A percentile compares a stretch with the other conserved stretches of the same genome.
phyloP scores from a whole-genome alignment of 768 basidiomycete genomes.

The Neoboletus subvelutipes region DNA sequence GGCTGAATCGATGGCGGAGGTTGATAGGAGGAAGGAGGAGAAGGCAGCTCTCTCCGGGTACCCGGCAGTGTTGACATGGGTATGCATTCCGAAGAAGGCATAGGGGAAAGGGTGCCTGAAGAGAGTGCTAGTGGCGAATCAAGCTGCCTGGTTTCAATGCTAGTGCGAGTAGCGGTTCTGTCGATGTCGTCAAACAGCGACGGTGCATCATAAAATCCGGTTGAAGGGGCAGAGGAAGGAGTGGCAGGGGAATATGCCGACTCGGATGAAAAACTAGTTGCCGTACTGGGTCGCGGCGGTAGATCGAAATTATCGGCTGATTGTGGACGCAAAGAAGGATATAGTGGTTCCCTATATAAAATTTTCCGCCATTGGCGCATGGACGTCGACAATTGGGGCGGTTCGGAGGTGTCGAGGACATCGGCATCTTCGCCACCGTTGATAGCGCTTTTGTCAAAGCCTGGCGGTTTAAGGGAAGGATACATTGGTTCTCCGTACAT shows the following conservation, averaged over 20 bases:
- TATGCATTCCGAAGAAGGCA: constrained; percentile 32
- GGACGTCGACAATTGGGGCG: constrained; percentile 33
- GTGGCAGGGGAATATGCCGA: constrained; percentile 45
- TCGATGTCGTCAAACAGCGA: constrained; percentile 26
- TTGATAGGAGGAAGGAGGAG: constrained; percentile 32
- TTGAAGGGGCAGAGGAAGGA: constrained; percentile 42
- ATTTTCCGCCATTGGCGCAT: constrained; percentile 43
- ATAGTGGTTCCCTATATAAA: constrained; percentile 40
- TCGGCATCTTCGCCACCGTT: constrained; percentile 28
- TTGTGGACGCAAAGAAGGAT: constrained; percentile 38
- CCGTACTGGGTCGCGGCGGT: constrained; percentile 27
- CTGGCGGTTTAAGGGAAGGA: constrained; percentile 39
- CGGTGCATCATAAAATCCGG: constrained; percentile 21
- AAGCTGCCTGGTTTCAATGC: constrained; percentile 2
- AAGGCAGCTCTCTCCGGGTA: constrained; percentile 28
- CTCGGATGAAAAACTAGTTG: constrained; percentile 48
- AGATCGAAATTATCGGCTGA: constrained; percentile 24
- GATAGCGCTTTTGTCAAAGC: constrained; percentile 19
- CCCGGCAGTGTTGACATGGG: constrained; percentile 19
- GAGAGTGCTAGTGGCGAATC: constrained; percentile 22
- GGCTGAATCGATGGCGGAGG: constrained; percentile 31
- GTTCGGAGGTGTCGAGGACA: constrained; percentile 31
- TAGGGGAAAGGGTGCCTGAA: constrained; percentile 27
- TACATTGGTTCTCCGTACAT: constrained; percentile 58
- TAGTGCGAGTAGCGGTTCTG: constrained; percentile 10